Percentiles rank a stretch among this genome's conserved stretches.
Evolutionary conservation across 768 basidiomycete genomes (phyloP).

Genomic region (Lactifluus pinguis): DNA sequence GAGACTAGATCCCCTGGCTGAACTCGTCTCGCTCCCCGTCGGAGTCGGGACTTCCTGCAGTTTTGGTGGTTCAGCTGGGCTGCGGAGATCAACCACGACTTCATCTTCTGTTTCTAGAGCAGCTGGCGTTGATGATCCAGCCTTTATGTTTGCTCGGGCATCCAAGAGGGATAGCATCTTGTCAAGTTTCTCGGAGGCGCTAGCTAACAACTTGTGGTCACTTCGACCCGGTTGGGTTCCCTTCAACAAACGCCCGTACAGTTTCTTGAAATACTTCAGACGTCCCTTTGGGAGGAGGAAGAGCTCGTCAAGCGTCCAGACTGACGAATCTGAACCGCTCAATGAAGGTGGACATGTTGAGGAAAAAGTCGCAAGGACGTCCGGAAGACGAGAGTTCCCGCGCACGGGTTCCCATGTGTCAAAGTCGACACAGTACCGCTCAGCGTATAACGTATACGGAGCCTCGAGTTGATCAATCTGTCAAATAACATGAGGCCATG

Average conservation of each 20-base stretch:
- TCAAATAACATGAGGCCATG: constrained; percentile 14
- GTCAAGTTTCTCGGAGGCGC: constrained; percentile 76
- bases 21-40: constrained; percentile 40
- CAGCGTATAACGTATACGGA: constrained; percentile 77
- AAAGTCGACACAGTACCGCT: constrained; percentile 66
- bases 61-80: neutral
- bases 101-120: constrained; percentile 40
- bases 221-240: constrained; percentile 79
- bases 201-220: constrained; percentile 73
- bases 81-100: constrained; percentile 46
- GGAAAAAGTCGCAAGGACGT: constrained; percentile 65
- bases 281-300: constrained; percentile 82
- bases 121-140: constrained; percentile 28
- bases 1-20: constrained; percentile 39
- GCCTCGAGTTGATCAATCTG: constrained; percentile 88
- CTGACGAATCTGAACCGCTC: constrained; percentile 29
- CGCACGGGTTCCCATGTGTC: constrained; percentile 77
- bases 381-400: constrained; percentile 60
- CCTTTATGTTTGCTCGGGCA: constrained; percentile 43
- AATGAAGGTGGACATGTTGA: constrained; percentile 45
- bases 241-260: constrained; percentile 79
- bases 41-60: constrained; percentile 16
- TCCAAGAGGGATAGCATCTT: constrained; percentile 60
- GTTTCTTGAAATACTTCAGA: constrained; percentile 84
- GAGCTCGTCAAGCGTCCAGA: constrained; percentile 81